Evolutionary conservation across 169 alveolate species (phyloP), one percentile per base, ranked within the genome.

Genomic region (Plasmodium sp.): DNA sequence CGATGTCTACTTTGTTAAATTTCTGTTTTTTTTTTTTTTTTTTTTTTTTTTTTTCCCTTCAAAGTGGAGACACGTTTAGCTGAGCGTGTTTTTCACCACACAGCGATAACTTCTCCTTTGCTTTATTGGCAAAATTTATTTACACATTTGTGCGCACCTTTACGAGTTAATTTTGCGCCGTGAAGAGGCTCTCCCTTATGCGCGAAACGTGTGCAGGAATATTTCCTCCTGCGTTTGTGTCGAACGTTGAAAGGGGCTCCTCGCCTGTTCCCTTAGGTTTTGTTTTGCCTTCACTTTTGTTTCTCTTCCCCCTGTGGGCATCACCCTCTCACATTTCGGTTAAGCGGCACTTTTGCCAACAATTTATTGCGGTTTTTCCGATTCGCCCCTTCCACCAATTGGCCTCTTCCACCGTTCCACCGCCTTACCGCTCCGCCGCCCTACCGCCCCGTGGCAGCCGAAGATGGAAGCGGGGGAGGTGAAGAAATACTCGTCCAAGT

Each of bases 401-500:
- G 9, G 22, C 1, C 62, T 51, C 2, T 51, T 51, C 62, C 27
- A 51, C 0, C 62, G 22, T 22, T 51, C 27, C 16, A 0, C 7
- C 7, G 62, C 18, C 12, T 16, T 51, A 7, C 62, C 14, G 62
- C 18, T 45, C 56, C n/a, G n/a, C 12, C n/a, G n/a, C 56, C 56
- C 31, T 31, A 56, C 27, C 33, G 33, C 74, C n/a, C 74, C 2
- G 14, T n/a, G 9, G 39, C 3, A 67, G 41, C 14, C 18, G n/a
- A 58, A 58, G 58, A 88, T 88, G 94, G 94, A 88, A 62, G 10
- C 3, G 27, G 54, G 36, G 1, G 72, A 88, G 54, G 83, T 18
- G 73, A 88, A 88, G 83, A 88, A 88, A 58, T 88, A 88, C 54
- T 88, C 90, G 0, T 88, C 94, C 67, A 71, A 62, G 54, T 88